phyloP scores from a whole-genome alignment of 495 filamentous ascomycete genomes.

The Aspergillus diversus region DNA sequence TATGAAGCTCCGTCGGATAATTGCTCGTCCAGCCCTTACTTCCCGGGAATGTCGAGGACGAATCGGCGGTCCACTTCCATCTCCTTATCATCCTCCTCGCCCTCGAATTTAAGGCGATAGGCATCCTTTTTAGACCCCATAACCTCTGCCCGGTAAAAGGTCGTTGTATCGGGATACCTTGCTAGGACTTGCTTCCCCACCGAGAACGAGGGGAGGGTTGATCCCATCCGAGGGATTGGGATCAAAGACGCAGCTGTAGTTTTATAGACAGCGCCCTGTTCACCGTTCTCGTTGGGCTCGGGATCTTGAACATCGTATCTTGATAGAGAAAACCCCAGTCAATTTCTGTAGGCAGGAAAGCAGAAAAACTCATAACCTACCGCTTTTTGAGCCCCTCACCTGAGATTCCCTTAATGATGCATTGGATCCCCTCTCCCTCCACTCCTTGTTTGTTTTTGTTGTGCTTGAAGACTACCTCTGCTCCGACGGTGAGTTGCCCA shows the following conservation, averaged over 20 bases:
- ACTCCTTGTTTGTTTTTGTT: constrained; percentile 69
- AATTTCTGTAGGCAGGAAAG: constrained; percentile 20
- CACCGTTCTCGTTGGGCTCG: constrained; percentile 79
- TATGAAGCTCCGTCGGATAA: not conserved
- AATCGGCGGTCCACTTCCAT: constrained; percentile 79
- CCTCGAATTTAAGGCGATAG: constrained; percentile 78
- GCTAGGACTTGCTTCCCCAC: constrained; percentile 81
- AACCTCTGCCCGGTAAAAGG: constrained; percentile 96
- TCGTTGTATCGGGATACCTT: constrained; percentile 88
- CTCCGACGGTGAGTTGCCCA: constrained; percentile 64
- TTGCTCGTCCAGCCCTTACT: constrained; percentile 28
- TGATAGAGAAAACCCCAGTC: constrained; percentile 19
- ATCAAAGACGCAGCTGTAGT: constrained; percentile 82
- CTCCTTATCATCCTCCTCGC: constrained; percentile 81
- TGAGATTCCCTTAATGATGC: constrained; percentile 79
- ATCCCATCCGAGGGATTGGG: constrained; percentile 68
- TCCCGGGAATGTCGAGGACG: constrained; percentile 73
- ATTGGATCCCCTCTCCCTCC: constrained; percentile 78
- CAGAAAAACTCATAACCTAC: constrained; percentile 38
- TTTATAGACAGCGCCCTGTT: constrained; percentile 72
- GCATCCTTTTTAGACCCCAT: constrained; percentile 69
- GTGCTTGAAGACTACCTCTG: constrained; percentile 86
- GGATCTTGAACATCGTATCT: constrained; percentile 95
- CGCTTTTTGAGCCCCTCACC: constrained; percentile 84
- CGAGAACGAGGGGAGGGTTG: constrained; percentile 68